A percentile compares a stretch with the other conserved stretches of the same genome.
phyloP scores from a whole-genome alignment of 2,329 filamentous ascomycete genomes.

The Penicillium sp. region DNA sequence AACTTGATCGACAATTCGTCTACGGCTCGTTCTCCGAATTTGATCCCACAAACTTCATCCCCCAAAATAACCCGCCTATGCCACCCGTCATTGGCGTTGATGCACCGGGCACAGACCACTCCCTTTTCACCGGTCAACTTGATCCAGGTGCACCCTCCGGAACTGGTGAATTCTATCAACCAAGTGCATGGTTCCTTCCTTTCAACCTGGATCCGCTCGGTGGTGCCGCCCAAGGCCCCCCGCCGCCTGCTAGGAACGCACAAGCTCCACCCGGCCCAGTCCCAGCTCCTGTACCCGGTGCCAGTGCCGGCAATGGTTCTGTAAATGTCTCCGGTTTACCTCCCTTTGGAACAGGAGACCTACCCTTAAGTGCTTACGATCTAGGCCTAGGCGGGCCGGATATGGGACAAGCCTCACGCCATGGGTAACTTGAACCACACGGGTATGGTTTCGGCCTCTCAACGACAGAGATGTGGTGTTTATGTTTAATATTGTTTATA shows the following conservation, averaged over 20 bases:
- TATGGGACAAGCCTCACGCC: slow-evolving; percentile 18
- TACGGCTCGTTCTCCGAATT: slow-evolving; percentile 69
- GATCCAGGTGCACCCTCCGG: slow-evolving; percentile 37
- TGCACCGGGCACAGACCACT: slow-evolving; percentile 18
- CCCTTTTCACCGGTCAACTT: slow-evolving; percentile 38
- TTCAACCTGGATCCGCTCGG: slow-evolving; percentile 77
- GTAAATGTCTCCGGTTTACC: slow-evolving; percentile 19
- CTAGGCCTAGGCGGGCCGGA: slow-evolving; percentile 23
- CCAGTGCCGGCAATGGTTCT: neutral
- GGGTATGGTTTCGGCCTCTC: neutral
- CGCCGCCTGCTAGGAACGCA: neutral
- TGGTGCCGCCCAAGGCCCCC: slow-evolving; percentile 6
- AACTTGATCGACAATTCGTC: slow-evolving; percentile 74
- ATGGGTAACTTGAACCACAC: slow-evolving; percentile 3
- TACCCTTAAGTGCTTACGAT: slow-evolving; percentile 30
- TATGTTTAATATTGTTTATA: slow-evolving; percentile 13
- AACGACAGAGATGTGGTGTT: slow-evolving; percentile 16
- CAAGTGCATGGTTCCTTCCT: slow-evolving; percentile 84
- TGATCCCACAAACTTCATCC: slow-evolving; percentile 43
- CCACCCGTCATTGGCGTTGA: slow-evolving; percentile 29
- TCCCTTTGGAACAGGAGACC: slow-evolving; percentile 19
- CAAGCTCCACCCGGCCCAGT: slow-evolving; percentile 5
- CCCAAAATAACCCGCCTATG: slow-evolving; percentile 29
- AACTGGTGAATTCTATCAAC: slow-evolving; percentile 41
- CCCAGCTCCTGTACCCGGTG: slow-evolving; percentile 10